These are phyloP conservation scores for Verticillium tricorpus DNA, from an alignment of 2,329 filamentous ascomycete genomes.

Conservation along the genomic window DNA sequence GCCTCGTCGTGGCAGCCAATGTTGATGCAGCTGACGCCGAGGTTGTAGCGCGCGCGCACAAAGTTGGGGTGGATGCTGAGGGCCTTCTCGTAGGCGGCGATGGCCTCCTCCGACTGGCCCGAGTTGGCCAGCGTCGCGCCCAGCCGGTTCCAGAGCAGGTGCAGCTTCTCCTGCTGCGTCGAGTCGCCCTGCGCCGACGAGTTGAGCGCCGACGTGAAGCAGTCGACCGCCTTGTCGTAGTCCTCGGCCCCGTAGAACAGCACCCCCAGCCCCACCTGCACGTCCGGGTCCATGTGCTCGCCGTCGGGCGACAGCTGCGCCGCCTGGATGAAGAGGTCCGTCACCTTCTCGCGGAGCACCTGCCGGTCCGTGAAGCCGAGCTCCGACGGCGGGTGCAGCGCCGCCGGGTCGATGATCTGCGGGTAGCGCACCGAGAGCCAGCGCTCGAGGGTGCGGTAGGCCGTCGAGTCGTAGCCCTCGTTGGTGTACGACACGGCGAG, in stretches of 20 bases:
- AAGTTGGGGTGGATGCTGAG: conserved; percentile 91
- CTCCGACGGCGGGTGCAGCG: conserved; percentile 72
- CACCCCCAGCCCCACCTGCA: conserved; percentile 94
- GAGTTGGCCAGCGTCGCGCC: conserved; percentile 95
- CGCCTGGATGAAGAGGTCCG: conserved; percentile 83
- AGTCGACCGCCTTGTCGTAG: conserved; percentile 97
- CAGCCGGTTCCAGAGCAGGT: conserved; percentile 94
- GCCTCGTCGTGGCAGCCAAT: conserved; percentile 93
- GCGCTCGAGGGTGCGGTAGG: conserved; percentile 91
- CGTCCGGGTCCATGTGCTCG: conserved; percentile 95
- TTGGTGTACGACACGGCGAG: conserved; percentile 97
- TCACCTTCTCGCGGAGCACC: conserved; percentile 84
- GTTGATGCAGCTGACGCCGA: conserved; percentile 95
- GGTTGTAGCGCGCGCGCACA: conserved; percentile 92
- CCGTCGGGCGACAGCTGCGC: conserved; percentile 89
- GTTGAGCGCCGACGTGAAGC: conserved; percentile 87
- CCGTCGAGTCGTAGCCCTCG: conserved; percentile 95
- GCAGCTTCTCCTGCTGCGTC: conserved; percentile 81
- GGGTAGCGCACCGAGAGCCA: conserved; percentile 98
- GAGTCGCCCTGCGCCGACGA: conserved; percentile 77
- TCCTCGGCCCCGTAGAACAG: conserved; percentile 97
- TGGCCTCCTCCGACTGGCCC: conserved; percentile 90
- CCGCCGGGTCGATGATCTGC: conserved; percentile 65
- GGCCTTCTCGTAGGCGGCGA: conserved; percentile 92
- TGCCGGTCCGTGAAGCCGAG: conserved; percentile 93